Evolutionary conservation across 345 rosid species (phyloP).

Genomic region (Carallia brachiata): DNA sequence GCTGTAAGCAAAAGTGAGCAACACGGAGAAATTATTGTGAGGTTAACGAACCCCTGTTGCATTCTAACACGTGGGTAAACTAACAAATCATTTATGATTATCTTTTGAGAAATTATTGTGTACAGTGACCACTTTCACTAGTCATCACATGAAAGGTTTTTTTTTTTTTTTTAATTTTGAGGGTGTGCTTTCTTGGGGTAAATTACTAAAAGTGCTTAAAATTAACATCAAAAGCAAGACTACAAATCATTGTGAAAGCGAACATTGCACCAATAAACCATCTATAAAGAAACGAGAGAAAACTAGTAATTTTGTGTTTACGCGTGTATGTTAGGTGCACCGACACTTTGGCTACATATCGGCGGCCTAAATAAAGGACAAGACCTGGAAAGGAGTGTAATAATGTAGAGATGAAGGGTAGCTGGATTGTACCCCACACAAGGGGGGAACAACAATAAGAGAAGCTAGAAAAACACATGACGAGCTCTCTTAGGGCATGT

Average conservation of each 20-base stretch:
- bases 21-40: not conserved
- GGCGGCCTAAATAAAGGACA: constrained; percentile 42
- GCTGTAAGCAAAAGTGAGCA: not conserved
- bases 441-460: too few relatives aligned
- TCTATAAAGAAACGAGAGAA: too few relatives aligned
- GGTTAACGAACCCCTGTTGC: constrained; percentile 1
- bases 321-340: constrained; percentile 9
- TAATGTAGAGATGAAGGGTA: not conserved
- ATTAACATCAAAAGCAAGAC: not conserved
- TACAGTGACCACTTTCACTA: not conserved
- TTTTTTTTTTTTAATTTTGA: not conserved
- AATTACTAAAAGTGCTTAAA: not conserved
- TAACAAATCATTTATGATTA: not conserved
- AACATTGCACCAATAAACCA: not conserved
- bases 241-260: not conserved
- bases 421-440: not conserved
- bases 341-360: constrained; percentile 31
- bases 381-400: not conserved
- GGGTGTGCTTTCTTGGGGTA: too few relatives aligned
- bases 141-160: not conserved
- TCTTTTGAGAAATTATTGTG: not conserved
- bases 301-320: not conserved
- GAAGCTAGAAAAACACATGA: not conserved
- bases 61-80: constrained; percentile 13
- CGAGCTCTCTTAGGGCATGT: too few relatives aligned